phyloP scores from a whole-genome alignment of 805 yeast species.

The Ogataea haglerorum region DNA sequence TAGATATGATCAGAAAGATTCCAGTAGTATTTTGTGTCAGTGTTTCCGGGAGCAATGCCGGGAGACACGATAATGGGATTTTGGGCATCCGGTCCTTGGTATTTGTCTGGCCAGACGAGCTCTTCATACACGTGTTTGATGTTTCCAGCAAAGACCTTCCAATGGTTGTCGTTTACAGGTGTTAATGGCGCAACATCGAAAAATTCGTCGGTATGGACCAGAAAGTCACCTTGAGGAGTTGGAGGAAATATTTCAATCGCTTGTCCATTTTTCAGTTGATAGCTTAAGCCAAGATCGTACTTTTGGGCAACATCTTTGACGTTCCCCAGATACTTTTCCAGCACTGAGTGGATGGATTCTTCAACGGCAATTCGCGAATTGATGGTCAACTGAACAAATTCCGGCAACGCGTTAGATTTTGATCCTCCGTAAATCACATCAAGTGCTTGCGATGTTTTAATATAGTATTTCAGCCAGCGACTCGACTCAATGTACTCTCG shows the following conservation, averaged over 20 bases:
- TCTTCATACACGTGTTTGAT: slow-evolving; percentile 55
- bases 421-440: slow-evolving; percentile 67
- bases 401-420: slow-evolving; percentile 73
- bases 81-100: slow-evolving; percentile 7
- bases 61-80: slow-evolving; percentile 40
- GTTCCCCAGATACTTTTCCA: slow-evolving; percentile 36
- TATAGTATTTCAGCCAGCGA: slow-evolving; percentile 34
- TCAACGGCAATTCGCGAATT: slow-evolving; percentile 65
- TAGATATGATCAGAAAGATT: slow-evolving; percentile 50
- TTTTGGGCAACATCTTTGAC: slow-evolving; percentile 42
- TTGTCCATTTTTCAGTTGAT: slow-evolving; percentile 35
- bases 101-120: slow-evolving; percentile 35
- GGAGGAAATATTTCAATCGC: slow-evolving; percentile 20
- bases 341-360: slow-evolving; percentile 42
- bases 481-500: slow-evolving; percentile 27
- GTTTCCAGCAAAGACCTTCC: slow-evolving; percentile 47
- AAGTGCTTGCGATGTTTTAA: slow-evolving; percentile 61
- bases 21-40: slow-evolving; percentile 63
- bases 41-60: slow-evolving; percentile 53
- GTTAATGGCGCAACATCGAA: slow-evolving; percentile 41
- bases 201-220: slow-evolving; percentile 25
- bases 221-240: slow-evolving; percentile 42
- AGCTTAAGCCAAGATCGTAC: slow-evolving; percentile 41
- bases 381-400: slow-evolving; percentile 45
- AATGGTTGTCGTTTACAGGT: slow-evolving; percentile 34